phyloP scores from a whole-genome alignment of 148 eudicot genomes.

The Amaranthus cruentus region DNA sequence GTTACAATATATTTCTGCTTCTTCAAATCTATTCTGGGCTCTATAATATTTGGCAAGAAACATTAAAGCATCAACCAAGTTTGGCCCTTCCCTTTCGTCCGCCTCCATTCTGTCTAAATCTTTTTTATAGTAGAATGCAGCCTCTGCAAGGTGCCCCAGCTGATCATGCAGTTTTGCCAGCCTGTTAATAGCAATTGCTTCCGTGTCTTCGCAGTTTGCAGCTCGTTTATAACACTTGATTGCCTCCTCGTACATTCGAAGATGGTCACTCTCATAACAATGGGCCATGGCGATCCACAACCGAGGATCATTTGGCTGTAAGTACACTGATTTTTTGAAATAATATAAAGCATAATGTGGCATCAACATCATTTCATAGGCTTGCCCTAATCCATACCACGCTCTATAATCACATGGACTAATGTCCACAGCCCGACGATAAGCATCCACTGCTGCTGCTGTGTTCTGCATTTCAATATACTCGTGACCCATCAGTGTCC shows the following conservation, averaged over 20 bases:
- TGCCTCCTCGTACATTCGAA: conserved; percentile 88
- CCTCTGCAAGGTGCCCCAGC: conserved; percentile 67
- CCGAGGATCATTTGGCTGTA: conserved; percentile 93
- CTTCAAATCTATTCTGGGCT: conserved; percentile 67
- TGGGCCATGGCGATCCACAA: conserved; percentile 99
- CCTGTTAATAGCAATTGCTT: conserved; percentile 86
- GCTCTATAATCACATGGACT: conserved; percentile 92
- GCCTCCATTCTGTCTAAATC: conserved; percentile 95
- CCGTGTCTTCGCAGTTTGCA: conserved; percentile 78
- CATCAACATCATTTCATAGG: conserved; percentile 97
- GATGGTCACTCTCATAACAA: conserved; percentile 89
- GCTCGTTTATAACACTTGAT: conserved; percentile 90
- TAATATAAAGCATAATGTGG: conserved; percentile 88
- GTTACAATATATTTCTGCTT: conserved; percentile 88
- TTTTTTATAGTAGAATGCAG: conserved; percentile 85
- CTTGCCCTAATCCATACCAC: conserved; percentile 99
- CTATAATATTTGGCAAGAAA: conserved; percentile 72
- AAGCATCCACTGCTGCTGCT: conserved; percentile 93
- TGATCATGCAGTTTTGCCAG: conserved; percentile 82
- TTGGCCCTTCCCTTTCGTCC: conserved; percentile 91
- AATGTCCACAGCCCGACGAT: conserved; percentile 92
- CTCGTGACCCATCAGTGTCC: conserved; percentile 98
- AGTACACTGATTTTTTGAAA: conserved; percentile 71
- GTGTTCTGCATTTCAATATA: conserved; percentile 93
- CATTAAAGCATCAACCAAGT: conserved; percentile 74